Base-by-base conservation (phyloP, 2,329 filamentous ascomycete genomes). In the Aspergillus sp. region DNA sequence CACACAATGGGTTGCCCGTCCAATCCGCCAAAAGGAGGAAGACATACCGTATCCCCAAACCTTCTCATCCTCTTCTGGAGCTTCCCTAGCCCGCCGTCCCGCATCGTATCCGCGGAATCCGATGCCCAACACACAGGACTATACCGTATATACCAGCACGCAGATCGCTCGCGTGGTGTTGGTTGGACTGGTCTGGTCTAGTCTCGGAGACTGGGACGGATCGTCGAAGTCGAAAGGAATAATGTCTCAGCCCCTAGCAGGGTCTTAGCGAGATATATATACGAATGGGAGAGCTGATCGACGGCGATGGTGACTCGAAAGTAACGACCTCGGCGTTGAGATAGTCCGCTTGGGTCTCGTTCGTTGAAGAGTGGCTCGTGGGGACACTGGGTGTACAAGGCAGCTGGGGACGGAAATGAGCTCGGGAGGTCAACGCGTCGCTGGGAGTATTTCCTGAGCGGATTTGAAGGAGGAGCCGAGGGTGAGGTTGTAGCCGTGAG, bases 11-110 rank as follows among this genome's bases (percentile, higher is more conserved):
- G 48, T 43, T 21, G 12, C 41, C 41, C 27, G 23, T 9, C 35
- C 31, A 6, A 27, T 17, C 24, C 23, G 55, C 9, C 43, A 21
- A 40, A 14, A 15, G 8, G 27, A 39, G 12, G 12, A 24, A 37
- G n/a, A 72, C 71, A 60, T 64, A 75, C 74, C 59, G 65, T 72
- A 61, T 75, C 73, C 37, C 70, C 68, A 59, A 75, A 72, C 43
- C 70, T 65, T 51, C 70, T 69, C 68, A 75, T 70, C 59, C 64
- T 65, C 63, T 72, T 75, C 35, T 74, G 73, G 55, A 75, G 64
- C 58, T 67, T 72, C 35, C 64, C 60, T 45, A 70, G 55, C 49
- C 65, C 64, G 33, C 67, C 61, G 56, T 69, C 67, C 51, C 64
- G 62, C 66, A 70, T 68, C 45, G 50, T 65, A 48, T 43, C 17